These are phyloP conservation scores for Alopecurus myosuroides DNA, from an alignment of 176 grass and related monocot species.

Conservation along the genomic window DNA sequence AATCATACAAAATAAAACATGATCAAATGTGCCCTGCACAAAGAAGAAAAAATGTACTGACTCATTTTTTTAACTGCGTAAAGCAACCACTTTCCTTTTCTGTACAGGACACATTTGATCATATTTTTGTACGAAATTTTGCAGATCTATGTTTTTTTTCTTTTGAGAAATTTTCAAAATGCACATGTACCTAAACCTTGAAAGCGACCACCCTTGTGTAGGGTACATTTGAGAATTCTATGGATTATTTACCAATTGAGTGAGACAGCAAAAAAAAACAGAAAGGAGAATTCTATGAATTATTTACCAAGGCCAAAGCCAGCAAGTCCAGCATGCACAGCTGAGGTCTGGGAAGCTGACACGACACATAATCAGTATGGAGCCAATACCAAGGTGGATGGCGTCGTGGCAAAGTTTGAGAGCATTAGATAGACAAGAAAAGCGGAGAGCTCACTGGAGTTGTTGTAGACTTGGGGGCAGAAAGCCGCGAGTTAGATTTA, in stretches of 20 bases:
- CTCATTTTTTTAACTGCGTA: background rate
- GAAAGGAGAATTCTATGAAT: too few species aligned
- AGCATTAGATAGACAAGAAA: background rate
- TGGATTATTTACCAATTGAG: background rate
- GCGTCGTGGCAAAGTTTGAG: background rate
- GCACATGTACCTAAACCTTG: background rate
- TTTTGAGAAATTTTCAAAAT: background rate
- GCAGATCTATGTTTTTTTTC: background rate
- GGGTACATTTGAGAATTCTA: background rate
- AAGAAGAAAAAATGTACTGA: background rate
- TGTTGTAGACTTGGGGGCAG: background rate
- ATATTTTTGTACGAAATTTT: background rate
- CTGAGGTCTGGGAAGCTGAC: background rate
- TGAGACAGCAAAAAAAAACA: background rate
- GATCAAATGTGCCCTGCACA: background rate
- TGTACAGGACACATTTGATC: background rate
- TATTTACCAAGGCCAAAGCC: background rate
- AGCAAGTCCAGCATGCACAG: background rate
- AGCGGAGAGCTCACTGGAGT: background rate
- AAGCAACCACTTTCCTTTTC: background rate
- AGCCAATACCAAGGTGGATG: background rate
- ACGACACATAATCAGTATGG: background rate
- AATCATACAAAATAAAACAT: background rate
- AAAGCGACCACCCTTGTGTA: background rate
- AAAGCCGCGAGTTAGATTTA: background rate